A percentile compares a stretch with the other conserved stretches of the same genome.
Evolutionary conservation across 176 grass and related monocot species (phyloP).

Genomic region (Avena sativa): DNA sequence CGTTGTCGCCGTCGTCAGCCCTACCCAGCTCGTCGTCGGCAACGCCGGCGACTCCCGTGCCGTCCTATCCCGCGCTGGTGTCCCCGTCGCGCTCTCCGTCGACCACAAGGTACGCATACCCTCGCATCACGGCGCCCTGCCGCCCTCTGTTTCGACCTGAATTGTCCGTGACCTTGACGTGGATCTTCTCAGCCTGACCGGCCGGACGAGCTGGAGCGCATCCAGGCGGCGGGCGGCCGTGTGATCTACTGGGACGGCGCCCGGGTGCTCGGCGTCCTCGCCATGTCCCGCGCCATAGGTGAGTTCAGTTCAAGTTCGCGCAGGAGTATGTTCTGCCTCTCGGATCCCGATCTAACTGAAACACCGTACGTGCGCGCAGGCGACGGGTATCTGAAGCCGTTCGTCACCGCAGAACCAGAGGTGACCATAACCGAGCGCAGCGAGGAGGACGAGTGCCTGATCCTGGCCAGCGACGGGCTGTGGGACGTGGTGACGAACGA

Average conservation of each 20-base stretch:
- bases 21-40: slow-evolving; percentile 62
- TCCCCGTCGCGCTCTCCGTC: slow-evolving; percentile 62
- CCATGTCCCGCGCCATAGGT: slow-evolving; percentile 98
- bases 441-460: slow-evolving; percentile 84
- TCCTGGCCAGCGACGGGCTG: slow-evolving; percentile 91
- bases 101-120: slow-evolving; percentile 75
- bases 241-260: slow-evolving; percentile 97
- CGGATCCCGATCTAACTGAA: slow-evolving; percentile 17
- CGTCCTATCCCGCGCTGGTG: slow-evolving; percentile 75
- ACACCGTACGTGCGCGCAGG: slow-evolving; percentile 41
- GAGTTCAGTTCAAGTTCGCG: slow-evolving; percentile 9
- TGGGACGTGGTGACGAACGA: slow-evolving; percentile 96
- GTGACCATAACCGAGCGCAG: slow-evolving; percentile 80
- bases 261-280: slow-evolving; percentile 83
- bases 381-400: slow-evolving; percentile 81
- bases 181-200: slow-evolving; percentile 73
- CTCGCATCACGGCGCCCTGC: not conserved
- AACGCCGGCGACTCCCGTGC: slow-evolving; percentile 95
- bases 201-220: slow-evolving; percentile 88
- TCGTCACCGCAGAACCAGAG: slow-evolving; percentile 85
- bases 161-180: slow-evolving; percentile 11
- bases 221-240: slow-evolving; percentile 79
- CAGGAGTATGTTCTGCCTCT: not conserved
- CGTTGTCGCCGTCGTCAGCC: slow-evolving; percentile 70
- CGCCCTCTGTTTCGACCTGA: not conserved